Conservation (phyloP, 768 basidiomycete species). For the Pleurotus sapidus region DNA sequence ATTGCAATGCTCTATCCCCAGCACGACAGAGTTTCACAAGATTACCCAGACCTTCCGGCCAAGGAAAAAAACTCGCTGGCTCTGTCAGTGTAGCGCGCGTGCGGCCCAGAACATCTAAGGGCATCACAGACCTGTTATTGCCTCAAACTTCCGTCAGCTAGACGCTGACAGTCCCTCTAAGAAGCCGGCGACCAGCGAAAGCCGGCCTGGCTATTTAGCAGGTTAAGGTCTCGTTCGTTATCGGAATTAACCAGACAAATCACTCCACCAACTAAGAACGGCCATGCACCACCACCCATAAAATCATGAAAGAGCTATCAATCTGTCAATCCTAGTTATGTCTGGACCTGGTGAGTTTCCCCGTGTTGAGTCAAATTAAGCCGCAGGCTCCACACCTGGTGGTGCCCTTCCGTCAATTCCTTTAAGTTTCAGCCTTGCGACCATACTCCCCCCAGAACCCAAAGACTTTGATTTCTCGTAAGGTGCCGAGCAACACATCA, state of each 20-base stretch:
- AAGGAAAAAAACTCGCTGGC: constrained; percentile 71
- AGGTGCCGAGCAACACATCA: constrained; percentile 59
- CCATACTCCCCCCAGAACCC: constrained; percentile 62
- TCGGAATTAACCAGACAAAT: constrained; percentile 88
- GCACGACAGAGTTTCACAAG: constrained; percentile 79
- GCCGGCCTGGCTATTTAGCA: constrained; percentile 73
- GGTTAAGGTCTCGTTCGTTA: constrained; percentile 84
- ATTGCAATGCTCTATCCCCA: constrained; percentile 90
- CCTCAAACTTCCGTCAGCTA: constrained; percentile 85
- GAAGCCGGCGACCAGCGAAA: constrained; percentile 69
- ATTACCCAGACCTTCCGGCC: constrained; percentile 52
- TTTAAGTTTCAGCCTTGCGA: constrained; percentile 71
- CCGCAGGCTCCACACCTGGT: constrained; percentile 76
- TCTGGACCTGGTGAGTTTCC: constrained; percentile 80
- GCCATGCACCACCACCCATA: constrained; percentile 89
- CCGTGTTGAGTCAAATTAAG: constrained; percentile 86
- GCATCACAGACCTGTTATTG: constrained; percentile 92
- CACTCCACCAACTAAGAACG: constrained; percentile 88
- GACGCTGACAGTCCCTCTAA: constrained; percentile 83
- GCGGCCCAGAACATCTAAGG: constrained; percentile 89
- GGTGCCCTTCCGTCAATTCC: constrained; percentile 84
- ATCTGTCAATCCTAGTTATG: constrained; percentile 77
- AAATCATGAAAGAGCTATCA: constrained; percentile 84
- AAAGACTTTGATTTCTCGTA: constrained; percentile 89
- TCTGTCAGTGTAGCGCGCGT: constrained; percentile 87